Evolutionary conservation across 768 basidiomycete species (phyloP), one percentile per base, ranked within the genome.

Genomic region (Chiua virens): DNA sequence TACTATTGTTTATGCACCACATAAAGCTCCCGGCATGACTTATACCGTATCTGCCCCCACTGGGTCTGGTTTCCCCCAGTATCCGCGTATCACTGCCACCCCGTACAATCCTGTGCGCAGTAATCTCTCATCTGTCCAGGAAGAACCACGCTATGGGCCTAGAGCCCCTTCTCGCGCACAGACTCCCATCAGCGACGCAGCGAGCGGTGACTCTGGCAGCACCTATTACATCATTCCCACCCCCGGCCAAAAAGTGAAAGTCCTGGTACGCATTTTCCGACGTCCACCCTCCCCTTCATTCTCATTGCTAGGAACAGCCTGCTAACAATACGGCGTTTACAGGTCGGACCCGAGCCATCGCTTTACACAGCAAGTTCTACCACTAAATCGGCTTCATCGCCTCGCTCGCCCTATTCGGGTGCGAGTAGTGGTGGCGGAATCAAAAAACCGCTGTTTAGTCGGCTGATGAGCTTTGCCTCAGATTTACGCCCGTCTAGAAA

Each of bases 181-280:
- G 39, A 63, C 77, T 0, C 67, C 65, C 15, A 50, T 65, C 8
- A 71, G 73, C 40, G 73, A 76, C 28, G 61, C 41, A 1, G 73
- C 64, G 28, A 85, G 80, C 60, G 67, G 75, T 14, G 78, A 78
- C 34, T 85, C 85, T 5, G 84, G 79, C 20, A 81, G 85, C 63
- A 89, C 87, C 4, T 89, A 88, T 72, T 89, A 87, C 63, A 80
- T 88, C 56, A 75, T 87, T 36, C 86, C 86, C 4, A 75, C 79
- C 11, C 79, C 80, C 11, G 83, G 85, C n/a, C 85, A 87, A 63
- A 89, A 88, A 59, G 79, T 87, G 50, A 86, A 84, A 64, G 77
- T 87, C 54, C 76, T 89, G 60, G 87, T 88, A 70, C 76, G 87
- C 78, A 13, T 5, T 18, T 30, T 22, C 22, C 60, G 44, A 47